Conservation (phyloP, 1,284 basidiomycete species). For the Pyrrhoderma lamaoense region DNA sequence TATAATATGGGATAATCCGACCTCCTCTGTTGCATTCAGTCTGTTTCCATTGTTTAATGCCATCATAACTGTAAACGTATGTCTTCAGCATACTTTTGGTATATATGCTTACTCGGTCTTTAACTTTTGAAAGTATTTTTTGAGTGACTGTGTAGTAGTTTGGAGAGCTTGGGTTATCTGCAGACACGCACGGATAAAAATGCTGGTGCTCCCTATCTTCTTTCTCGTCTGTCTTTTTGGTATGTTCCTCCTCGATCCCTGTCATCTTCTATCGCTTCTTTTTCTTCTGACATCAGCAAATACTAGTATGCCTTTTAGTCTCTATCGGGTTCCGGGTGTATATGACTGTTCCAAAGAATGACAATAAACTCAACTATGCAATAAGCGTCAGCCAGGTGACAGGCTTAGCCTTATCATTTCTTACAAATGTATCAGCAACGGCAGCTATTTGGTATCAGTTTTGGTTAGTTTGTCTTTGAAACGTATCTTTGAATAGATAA, state of each 20-base stretch:
- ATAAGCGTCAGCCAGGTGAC: slow-evolving; percentile 3
- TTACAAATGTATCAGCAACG: slow-evolving; percentile 6
- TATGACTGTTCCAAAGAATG: neutral
- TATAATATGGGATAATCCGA: neutral
- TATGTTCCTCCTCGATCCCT: neutral
- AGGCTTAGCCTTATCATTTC: slow-evolving; percentile 1
- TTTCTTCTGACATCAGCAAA: neutral
- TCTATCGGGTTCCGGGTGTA: neutral
- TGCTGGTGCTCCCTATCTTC: neutral
- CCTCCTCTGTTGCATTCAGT: neutral
- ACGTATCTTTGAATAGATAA: neutral
- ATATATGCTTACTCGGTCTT: neutral
- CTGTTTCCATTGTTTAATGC: slow-evolving; percentile 1
- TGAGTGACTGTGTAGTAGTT: slow-evolving; percentile 8
- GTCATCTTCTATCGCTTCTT: neutral
- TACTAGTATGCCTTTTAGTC: neutral
- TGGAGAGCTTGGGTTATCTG: slow-evolving; percentile 8
- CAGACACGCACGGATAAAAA: neutral
- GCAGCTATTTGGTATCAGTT: slow-evolving; percentile 1
- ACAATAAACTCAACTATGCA: neutral
- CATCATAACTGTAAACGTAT: slow-evolving; percentile 1
- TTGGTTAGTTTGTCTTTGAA: neutral
- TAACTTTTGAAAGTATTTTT: neutral
- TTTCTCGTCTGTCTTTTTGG: neutral
- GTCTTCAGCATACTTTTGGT: neutral